Conservation (phyloP, 108 stramenopile genomes). For the Cylindrotheca fusiformis region DNA sequence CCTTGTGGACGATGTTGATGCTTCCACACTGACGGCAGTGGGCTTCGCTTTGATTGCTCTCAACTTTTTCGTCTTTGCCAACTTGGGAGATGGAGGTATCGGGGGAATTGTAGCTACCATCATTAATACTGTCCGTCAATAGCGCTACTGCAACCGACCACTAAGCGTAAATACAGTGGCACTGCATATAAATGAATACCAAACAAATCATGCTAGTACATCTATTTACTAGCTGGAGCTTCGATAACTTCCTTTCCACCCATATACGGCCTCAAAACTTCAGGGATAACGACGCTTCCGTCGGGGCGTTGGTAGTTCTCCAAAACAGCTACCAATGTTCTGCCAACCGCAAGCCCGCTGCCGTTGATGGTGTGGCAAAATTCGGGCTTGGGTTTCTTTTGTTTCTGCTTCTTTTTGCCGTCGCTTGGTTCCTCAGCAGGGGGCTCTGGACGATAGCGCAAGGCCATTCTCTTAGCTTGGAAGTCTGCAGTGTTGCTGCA, state of each 20-base stretch:
- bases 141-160: no score
- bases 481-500: conserved; percentile 96
- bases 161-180: not conserved
- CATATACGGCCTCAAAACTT: conserved; percentile 93
- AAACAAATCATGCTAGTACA: not conserved
- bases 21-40: conserved; percentile 70
- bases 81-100: conserved; percentile 83
- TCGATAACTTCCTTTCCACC: conserved; percentile 77
- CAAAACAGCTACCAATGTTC: conserved; percentile 94
- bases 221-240: conserved; percentile 2
- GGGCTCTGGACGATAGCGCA: conserved; percentile 84
- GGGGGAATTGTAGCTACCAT: conserved; percentile 72
- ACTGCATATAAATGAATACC: not conserved
- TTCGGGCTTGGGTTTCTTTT: conserved; percentile 78
- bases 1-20: conserved; percentile 61
- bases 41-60: conserved; percentile 84
- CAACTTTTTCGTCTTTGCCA: conserved; percentile 83
- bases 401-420: conserved; percentile 59
- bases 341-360: conserved; percentile 95
- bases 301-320: conserved; percentile 96
- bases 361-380: conserved; percentile 98
- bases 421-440: conserved; percentile 25
- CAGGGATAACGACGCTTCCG: conserved; percentile 86
- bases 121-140: conserved; percentile 41
- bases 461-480: conserved; percentile 93